Base-by-base conservation (phyloP, 2,329 filamentous ascomycete genomes). In the Diaporthe sp. region DNA sequence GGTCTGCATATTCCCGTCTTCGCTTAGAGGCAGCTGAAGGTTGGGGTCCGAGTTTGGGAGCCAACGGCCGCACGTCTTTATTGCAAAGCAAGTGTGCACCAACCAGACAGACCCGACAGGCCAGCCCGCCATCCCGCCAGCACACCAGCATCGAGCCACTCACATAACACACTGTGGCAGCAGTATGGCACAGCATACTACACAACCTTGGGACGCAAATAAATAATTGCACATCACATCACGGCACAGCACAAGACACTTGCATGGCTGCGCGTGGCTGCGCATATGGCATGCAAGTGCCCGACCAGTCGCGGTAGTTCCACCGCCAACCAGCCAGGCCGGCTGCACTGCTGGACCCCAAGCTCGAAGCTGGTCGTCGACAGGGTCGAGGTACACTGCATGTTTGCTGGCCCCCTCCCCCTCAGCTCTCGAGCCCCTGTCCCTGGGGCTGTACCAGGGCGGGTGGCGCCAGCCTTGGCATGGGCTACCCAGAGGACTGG, bases 401-500 rank as follows among this genome's bases (percentile, higher is more conserved):
- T 68, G 46, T n/a, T 39, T 25, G 31, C 15, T 65, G 8, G 22
- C n/a, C 39, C 39, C 31, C 70, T 13, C 19, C 55, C 28, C 19
- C 31, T 62, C 46, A 31, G 57, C 44, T 62, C 44, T 51, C 58
- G 44, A 10, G n/a, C 68, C 75, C 75, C 51, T 62, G 73, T 76
- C 75, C 72, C 22, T 65, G 59, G 59, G 53, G 58, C 71, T 65
- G 58, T 73, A 73, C 71, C 71, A 73, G 58, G 71, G 71, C 65
- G 71, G 71, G 71, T 62, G 71, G 71, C 71, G 71, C 71, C 71
- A 73, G 58, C 37, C 71, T 73, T 65, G 65, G 65, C 65, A 53
- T 53, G 46, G 44, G 44, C 58, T 42, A 75, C 73, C 75, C 75
- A 76, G 73, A 72, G 73, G 44, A 71, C 57, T 75, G 75, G 75